Conservation (phyloP, 768 basidiomycete genomes). For the Boletus pseudo-olivaceus region DNA sequence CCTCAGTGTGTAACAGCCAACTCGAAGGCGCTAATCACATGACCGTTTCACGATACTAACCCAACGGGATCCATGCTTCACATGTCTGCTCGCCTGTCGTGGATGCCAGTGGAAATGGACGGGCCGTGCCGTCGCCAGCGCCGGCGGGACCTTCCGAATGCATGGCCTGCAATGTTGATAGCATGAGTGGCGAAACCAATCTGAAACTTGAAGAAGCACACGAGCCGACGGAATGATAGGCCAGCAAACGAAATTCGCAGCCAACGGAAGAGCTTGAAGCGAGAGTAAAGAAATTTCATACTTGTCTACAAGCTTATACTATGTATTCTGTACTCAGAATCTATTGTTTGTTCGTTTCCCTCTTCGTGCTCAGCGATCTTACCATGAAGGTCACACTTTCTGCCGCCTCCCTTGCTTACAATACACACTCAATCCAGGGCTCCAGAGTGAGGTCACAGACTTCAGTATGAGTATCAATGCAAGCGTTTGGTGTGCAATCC, state of each 20-base stretch:
- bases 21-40: neutral
- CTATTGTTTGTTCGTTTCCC: too few species aligned
- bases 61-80: neutral
- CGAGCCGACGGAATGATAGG: neutral
- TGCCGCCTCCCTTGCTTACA: too few species aligned
- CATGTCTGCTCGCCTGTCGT: too few species aligned
- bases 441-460: neutral
- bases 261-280: neutral
- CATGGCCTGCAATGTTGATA: neutral
- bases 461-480: neutral
- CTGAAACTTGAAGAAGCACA: neutral
- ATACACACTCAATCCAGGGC: neutral
- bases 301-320: too few species aligned
- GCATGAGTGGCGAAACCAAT: neutral
- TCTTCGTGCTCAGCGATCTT: too few species aligned
- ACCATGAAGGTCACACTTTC: too few species aligned
- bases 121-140: neutral
- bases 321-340: too few species aligned
- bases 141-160: neutral
- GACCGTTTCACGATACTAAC: neutral
- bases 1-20: neutral
- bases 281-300: neutral
- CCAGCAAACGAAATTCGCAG: neutral
- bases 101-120: neutral
- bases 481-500: neutral